Evolutionary conservation across 345 rosid species (phyloP), one percentile per base, ranked within the genome.

Genomic region (Bruguiera sexangula): DNA sequence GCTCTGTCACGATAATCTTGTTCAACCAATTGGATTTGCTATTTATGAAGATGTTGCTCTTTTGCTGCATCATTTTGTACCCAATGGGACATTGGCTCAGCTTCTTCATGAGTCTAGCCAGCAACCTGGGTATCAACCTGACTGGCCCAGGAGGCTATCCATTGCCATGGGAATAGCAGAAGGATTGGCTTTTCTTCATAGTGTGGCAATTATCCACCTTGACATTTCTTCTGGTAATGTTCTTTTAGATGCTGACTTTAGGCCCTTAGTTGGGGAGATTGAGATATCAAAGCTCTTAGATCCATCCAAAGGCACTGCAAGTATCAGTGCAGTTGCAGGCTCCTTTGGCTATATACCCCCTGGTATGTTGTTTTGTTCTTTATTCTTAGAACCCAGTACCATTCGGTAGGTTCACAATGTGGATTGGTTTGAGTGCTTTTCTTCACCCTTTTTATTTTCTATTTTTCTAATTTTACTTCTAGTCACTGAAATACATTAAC

Each of bases 1-100:
- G 74, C 93, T 94, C n/a, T 86, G 86, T 65, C 99, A 95, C 63
- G 97, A 92, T 27, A 91, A 92, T 80, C 82, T 95, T 52, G 86
- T 85, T 68, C 82, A 76, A 54, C 96, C 96, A 6, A 86, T 91
- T 21, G 99, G 99, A 71, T 95, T 79, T 65, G 93, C 89, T 65
- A 87, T 95, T 72, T 95, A 91, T 13, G 97, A 91, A 58, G 99
- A 95, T 60, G 90, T 89, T 69, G 97, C 93, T 76, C 96, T 95
- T 76, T 78, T 95, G 85, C 82, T 95, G 75, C 97, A 95, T 81
- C 80, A 84, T 65, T 84, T 88, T 81, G 75, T 88, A 48, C 86
- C 97, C 13, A 91, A 91, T 66, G 97, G 99, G 73, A 89, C 87
- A 29, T 75, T 95, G 46, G 79, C 88, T 60, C 93, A 88, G 82